Percentiles rank a stretch among this genome's conserved stretches.
Conservation (phyloP, 2,329 filamentous ascomycete species). For the Zymoseptoria tritici region DNA sequence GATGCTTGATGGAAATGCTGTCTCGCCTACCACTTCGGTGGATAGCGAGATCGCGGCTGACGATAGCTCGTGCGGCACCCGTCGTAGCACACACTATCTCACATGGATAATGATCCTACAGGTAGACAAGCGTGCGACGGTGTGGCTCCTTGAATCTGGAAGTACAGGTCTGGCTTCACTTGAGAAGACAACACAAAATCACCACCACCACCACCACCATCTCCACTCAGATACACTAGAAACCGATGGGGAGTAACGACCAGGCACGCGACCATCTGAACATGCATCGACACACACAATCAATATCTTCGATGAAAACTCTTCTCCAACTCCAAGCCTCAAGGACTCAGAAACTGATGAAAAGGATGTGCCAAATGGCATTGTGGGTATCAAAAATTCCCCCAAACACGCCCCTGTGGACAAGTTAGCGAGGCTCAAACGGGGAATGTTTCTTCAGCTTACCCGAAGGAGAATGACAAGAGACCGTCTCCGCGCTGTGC, state of each 20-base stretch:
- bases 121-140: background rate
- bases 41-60: background rate
- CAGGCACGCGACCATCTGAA: background rate
- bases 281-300: background rate
- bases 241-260: background rate
- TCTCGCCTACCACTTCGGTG: too few relatives aligned
- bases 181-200: background rate
- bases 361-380: background rate
- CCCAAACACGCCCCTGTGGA: conserved; percentile 20
- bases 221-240: background rate
- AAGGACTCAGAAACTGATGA: conserved; percentile 1
- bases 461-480: conserved; percentile 18
- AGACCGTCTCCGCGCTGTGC: conserved; percentile 29
- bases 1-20: background rate
- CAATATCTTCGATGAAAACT: background rate
- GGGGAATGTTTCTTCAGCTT: too few relatives aligned
- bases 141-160: background rate
- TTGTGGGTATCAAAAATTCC: conserved; percentile 18
- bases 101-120: background rate
- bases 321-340: background rate
- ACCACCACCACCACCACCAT: background rate
- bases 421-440: too few relatives aligned
- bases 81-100: background rate
- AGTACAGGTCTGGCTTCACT: background rate
- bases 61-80: background rate